These are phyloP conservation scores for Ophiocordyceps unilateralis DNA, from an alignment of 2,329 filamentous ascomycete species.

Conservation along the genomic window DNA sequence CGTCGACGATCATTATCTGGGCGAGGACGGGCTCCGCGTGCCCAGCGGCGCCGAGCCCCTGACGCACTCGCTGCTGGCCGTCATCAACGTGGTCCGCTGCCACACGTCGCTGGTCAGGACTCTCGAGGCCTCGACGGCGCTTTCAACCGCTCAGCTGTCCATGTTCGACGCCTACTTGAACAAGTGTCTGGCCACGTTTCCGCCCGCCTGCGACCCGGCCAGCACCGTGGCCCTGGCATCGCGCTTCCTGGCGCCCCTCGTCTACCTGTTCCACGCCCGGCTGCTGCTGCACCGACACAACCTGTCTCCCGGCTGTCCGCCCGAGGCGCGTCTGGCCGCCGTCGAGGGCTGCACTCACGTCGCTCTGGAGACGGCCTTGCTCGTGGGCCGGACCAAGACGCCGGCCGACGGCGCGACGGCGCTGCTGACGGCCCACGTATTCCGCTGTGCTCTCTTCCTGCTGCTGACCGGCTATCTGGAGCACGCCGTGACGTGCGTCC, in stretches of 20 bases:
- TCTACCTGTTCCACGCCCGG: constrained; percentile 68
- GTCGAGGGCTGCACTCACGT: constrained; percentile 61
- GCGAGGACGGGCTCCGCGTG: constrained; percentile 35
- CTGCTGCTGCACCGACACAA: constrained; percentile 81
- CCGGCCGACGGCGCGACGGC: constrained; percentile 53
- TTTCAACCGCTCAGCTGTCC: constrained; percentile 51
- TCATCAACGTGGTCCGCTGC: constrained; percentile 67
- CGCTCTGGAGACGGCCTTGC: constrained; percentile 60
- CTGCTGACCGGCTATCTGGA: constrained; percentile 58
- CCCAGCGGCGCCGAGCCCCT: constrained; percentile 35
- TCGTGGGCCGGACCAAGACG: constrained; percentile 50
- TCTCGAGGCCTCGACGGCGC: constrained; percentile 43
- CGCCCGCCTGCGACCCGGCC: constrained; percentile 51
- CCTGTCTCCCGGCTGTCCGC: constrained; percentile 52
- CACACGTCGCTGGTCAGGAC: constrained; percentile 58
- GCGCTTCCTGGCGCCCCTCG: constrained; percentile 54
- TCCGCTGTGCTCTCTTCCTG: constrained; percentile 70
- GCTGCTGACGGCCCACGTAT: constrained; percentile 67
- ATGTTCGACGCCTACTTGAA: constrained; percentile 69
- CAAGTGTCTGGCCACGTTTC: constrained; percentile 58
- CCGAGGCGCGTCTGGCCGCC: constrained; percentile 49
- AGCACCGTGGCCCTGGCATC: constrained; percentile 55
- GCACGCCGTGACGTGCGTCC: constrained; percentile 54
- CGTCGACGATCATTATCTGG: constrained; percentile 64
- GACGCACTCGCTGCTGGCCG: constrained; percentile 56